Conservation (phyloP, 768 basidiomycete species). For the Tricholoma sp. region DNA sequence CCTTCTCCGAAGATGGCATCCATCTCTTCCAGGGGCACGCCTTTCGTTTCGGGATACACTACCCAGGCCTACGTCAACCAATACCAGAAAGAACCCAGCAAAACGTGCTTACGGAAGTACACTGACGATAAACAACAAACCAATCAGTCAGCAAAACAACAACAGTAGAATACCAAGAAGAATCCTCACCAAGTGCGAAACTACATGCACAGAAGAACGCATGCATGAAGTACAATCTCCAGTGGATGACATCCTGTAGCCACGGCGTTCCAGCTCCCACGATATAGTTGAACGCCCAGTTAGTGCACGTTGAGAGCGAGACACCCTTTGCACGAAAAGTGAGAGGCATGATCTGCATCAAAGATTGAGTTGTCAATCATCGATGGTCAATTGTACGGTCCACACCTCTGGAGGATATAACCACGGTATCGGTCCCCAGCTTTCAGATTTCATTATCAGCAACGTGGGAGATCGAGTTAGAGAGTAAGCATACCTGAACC, state of each 20-base stretch:
- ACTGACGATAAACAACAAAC: conserved; percentile 42
- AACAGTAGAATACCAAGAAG: background rate
- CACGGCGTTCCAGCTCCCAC: conserved; percentile 86
- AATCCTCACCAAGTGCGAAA: conserved; percentile 60
- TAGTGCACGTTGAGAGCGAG: conserved; percentile 89
- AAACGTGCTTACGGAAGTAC: conserved; percentile 59
- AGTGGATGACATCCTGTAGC: conserved; percentile 84
- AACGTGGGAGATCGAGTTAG: background rate
- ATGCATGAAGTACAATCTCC: conserved; percentile 94
- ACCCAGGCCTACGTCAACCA: conserved; percentile 1
- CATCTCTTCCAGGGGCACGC: conserved; percentile 86
- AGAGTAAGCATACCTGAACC: conserved; percentile 53
- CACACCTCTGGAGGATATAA: conserved; percentile 76
- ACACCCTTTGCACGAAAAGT: conserved; percentile 90
- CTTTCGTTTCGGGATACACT: conserved; percentile 88
- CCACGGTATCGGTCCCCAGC: conserved; percentile 89
- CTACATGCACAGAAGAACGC: conserved; percentile 90
- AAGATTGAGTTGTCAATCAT: conserved; percentile 2
- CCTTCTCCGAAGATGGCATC: conserved; percentile 88
- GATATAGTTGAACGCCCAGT: conserved; percentile 81
- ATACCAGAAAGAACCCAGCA: background rate
- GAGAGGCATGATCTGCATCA: conserved; percentile 75
- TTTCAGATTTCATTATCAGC: conserved; percentile 19
- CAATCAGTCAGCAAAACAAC: background rate
- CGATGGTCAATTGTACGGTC: too few relatives aligned